Evolutionary conservation across 2,329 filamentous ascomycete genomes (phyloP).

Genomic region (Phyllosticta ampelicida): DNA sequence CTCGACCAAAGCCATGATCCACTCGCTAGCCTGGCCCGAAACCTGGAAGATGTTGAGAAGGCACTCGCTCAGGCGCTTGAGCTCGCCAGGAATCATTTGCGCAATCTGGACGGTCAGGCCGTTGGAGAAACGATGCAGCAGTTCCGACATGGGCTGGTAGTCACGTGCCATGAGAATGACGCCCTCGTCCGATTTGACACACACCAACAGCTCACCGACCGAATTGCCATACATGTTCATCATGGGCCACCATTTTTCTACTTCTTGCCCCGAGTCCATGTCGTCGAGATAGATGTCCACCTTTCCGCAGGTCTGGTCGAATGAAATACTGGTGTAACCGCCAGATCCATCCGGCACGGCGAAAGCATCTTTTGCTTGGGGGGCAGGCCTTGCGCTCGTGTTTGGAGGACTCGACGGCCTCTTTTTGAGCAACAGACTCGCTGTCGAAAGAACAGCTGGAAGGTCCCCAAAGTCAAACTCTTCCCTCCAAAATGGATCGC

Average conservation of each 20-base stretch:
- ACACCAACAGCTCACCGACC: conserved; percentile 76
- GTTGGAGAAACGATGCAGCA: conserved; percentile 75
- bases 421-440: conserved; percentile 63
- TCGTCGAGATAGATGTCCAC: conserved; percentile 78
- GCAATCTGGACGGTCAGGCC: conserved; percentile 79
- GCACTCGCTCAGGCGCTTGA: conserved; percentile 72
- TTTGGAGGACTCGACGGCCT: conserved; percentile 24
- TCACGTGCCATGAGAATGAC: conserved; percentile 79
- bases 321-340: conserved; percentile 36
- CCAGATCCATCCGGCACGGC: conserved; percentile 21
- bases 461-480: conserved; percentile 68
- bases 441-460: conserved; percentile 55
- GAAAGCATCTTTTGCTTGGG: conserved; percentile 25
- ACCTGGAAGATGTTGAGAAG: conserved; percentile 94
- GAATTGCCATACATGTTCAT: conserved; percentile 63
- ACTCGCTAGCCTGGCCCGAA: conserved; percentile 70
- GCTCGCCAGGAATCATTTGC: conserved; percentile 62
- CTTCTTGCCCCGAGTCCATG: conserved; percentile 63
- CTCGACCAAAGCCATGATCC: conserved; percentile 87
- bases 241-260: conserved; percentile 79
- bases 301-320: conserved; percentile 49
- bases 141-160: conserved; percentile 70
- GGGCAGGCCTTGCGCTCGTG: background rate
- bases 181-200: conserved; percentile 73
- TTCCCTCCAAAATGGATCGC: conserved; percentile 72